These are phyloP conservation scores for Chytriomyces confervae DNA, from an alignment of 192 early-diverging fungal genomes.

Conservation along the genomic window DNA sequence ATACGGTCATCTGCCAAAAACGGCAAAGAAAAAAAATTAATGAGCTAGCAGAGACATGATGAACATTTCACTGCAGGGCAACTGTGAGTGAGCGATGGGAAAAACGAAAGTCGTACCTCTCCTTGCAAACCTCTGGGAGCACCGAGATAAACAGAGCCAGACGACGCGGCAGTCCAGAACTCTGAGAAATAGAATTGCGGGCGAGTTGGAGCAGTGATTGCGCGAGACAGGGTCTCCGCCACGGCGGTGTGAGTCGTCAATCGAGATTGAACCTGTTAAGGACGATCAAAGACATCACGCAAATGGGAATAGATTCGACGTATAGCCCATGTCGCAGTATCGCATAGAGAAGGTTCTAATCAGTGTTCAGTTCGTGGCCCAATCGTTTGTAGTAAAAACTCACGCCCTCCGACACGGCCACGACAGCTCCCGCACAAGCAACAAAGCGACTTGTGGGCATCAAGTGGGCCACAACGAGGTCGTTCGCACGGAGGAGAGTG, in stretches of 20 bases:
- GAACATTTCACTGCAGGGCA: background rate
- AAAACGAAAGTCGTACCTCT: background rate
- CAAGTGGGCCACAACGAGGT: constrained; percentile 7
- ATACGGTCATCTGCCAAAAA: background rate
- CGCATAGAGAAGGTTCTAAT: no score
- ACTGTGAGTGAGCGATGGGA: background rate
- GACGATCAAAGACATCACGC: background rate
- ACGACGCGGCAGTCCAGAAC: constrained; percentile 58
- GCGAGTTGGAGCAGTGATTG: background rate
- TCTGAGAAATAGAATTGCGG: constrained; percentile 35
- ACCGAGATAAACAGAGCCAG: constrained; percentile 73
- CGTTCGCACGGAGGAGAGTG: background rate
- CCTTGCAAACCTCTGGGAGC: constrained; percentile 43
- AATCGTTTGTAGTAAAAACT: background rate
- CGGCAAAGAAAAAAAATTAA: background rate
- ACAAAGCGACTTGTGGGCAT: constrained; percentile 19
- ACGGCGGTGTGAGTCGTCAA: constrained; percentile 19
- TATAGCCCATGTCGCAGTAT: no score
- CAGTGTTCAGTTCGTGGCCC: no score
- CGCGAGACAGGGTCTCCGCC: background rate
- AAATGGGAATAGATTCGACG: no score
- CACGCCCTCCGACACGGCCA: constrained; percentile 4
- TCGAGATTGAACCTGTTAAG: constrained; percentile 10
- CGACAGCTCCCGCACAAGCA: constrained; percentile 10
- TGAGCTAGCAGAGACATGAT: background rate